These are phyloP conservation scores for Cochlearia excelsa DNA, from an alignment of 345 rosid species.

Conservation along the genomic window DNA sequence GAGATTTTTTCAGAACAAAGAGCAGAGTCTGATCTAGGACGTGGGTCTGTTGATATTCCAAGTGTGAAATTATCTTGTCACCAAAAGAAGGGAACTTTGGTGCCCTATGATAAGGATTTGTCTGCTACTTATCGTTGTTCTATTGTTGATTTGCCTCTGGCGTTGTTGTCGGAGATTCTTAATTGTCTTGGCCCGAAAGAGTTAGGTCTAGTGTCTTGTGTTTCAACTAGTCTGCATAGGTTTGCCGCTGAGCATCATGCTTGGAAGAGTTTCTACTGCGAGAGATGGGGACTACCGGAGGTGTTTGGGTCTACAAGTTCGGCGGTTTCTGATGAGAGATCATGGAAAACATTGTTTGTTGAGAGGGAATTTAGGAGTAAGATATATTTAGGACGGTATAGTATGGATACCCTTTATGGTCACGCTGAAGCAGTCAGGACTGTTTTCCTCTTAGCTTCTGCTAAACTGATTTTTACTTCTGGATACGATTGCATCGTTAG, in stretches of 20 bases:
- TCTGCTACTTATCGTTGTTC: constrained; percentile 31
- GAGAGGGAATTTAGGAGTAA: constrained; percentile 87
- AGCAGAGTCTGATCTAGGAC: constrained; percentile 18
- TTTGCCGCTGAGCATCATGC: constrained; percentile 75
- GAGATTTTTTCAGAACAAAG: constrained; percentile 27
- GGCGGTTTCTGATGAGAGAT: constrained; percentile 49
- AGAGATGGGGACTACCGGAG: constrained; percentile 82
- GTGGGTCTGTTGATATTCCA: constrained; percentile 37
- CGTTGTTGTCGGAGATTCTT: constrained; percentile 72
- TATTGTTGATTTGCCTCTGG: constrained; percentile 80
- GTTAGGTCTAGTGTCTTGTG: constrained; percentile 83
- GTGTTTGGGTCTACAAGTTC: constrained; percentile 27
- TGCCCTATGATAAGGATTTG: constrained; percentile 36
- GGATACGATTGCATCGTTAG: constrained; percentile 82
- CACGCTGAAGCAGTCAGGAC: constrained; percentile 82
- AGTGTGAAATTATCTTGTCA: constrained; percentile 20
- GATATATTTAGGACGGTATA: constrained; percentile 66
- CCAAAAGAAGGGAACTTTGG: constrained; percentile 35
- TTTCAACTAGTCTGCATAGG: constrained; percentile 59
- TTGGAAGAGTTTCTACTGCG: constrained; percentile 82
- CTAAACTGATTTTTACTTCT: constrained; percentile 76
- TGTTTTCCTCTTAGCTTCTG: constrained; percentile 70
- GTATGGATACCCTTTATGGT: constrained; percentile 67
- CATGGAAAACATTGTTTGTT: constrained; percentile 86
- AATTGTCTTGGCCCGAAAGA: constrained; percentile 78